Conservation (phyloP, 495 filamentous ascomycete species). For the Articulospora tetracladia region DNA sequence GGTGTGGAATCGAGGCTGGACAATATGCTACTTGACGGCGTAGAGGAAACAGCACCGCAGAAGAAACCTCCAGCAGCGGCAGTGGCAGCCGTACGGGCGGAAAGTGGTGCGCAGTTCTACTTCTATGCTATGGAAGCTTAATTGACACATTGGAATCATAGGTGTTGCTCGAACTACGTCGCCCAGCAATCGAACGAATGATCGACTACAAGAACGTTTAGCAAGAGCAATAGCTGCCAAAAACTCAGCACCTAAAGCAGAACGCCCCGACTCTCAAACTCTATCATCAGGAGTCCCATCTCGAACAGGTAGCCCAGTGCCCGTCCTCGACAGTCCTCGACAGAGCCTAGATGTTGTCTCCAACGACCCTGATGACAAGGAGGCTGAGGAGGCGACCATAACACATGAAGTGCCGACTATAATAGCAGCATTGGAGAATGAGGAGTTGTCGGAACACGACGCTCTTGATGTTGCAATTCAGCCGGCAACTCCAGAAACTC, state of each 20-base stretch:
- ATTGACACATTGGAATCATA: conserved; percentile 15
- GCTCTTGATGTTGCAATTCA: background rate
- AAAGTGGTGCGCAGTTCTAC: conserved; percentile 3
- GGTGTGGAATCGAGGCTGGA: conserved; percentile 92
- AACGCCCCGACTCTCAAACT: conserved; percentile 18
- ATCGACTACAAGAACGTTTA: conserved; percentile 80
- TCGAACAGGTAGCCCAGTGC: conserved; percentile 16
- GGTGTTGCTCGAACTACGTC: conserved; percentile 48
- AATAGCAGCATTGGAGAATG: background rate
- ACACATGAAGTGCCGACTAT: background rate
- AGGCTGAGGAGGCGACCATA: background rate
- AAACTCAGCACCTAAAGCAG: conserved; percentile 25
- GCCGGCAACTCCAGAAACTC: background rate
- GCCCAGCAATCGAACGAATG: conserved; percentile 54
- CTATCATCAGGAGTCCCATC: conserved; percentile 19
- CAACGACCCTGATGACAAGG: conserved; percentile 6
- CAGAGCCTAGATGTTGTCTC: conserved; percentile 18
- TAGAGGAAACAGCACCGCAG: conserved; percentile 26
- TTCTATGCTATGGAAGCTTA: background rate
- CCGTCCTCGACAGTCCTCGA: conserved; percentile 21
- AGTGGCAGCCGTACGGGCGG: conserved; percentile 27
- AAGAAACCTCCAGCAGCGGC: conserved; percentile 18
- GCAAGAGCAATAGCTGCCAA: conserved; percentile 58
- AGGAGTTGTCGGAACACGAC: background rate
- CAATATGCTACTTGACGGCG: conserved; percentile 80